A percentile compares a stretch with the other conserved stretches of the same genome.
Evolutionary conservation across 225 moss, liverwort and hornwort genomes (phyloP).

Genomic region (Bryum argenteum): DNA sequence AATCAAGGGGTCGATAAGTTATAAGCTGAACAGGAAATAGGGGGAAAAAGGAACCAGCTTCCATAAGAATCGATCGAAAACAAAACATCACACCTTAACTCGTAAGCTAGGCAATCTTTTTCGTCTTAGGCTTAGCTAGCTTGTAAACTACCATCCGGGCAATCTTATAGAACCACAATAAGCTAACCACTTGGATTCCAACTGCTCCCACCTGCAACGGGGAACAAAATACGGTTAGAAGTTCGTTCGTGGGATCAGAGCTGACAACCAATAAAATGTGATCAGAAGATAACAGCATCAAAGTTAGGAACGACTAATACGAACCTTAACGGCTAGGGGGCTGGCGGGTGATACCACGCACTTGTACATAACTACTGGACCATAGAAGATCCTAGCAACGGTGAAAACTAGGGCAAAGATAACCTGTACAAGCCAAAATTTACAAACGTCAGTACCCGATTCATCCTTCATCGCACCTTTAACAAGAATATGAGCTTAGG

Average conservation of each 20-base stretch:
- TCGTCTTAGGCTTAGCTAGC: constrained; percentile 54
- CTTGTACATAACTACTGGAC: constrained; percentile 66
- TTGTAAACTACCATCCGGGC: constrained; percentile 81
- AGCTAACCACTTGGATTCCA: constrained; percentile 92
- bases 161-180: constrained; percentile 97
- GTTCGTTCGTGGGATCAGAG: neutral
- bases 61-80: neutral
- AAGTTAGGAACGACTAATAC: constrained; percentile 5
- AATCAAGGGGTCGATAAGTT: constrained; percentile 15
- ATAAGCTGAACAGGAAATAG: neutral
- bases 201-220: constrained; percentile 72
- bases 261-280: constrained; percentile 12
- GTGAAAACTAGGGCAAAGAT: constrained; percentile 76
- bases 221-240: constrained; percentile 13
- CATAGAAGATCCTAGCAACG: constrained; percentile 72
- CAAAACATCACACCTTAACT: constrained; percentile 12
- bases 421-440: constrained; percentile 56
- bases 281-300: neutral
- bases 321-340: constrained; percentile 75
- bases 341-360: constrained; percentile 58
- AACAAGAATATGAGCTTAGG: neutral
- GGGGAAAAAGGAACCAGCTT: neutral
- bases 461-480: neutral
- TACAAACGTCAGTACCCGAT: neutral
- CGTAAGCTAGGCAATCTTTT: constrained; percentile 41